Conservation (phyloP, 164 flowering plant species). For the Chimonanthus salicifolius region DNA sequence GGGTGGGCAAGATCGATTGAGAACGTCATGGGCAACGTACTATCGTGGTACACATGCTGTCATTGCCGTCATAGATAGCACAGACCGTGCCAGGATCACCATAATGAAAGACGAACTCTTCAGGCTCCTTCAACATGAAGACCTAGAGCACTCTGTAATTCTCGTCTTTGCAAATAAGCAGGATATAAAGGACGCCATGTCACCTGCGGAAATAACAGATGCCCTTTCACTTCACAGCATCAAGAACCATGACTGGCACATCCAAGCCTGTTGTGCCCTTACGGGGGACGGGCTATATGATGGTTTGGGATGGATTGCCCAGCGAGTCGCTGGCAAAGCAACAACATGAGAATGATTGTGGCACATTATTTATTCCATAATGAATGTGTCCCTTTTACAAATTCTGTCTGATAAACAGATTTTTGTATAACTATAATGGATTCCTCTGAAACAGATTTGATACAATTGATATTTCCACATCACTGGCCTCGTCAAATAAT, state of each 20-base stretch:
- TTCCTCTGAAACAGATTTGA: constrained; percentile 2
- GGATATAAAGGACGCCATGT: constrained; percentile 90
- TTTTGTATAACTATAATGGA: not conserved
- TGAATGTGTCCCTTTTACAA: constrained; percentile 4
- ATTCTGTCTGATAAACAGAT: no score
- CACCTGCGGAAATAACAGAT: constrained; percentile 90
- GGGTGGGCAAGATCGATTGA: constrained; percentile 89
- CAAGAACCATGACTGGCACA: constrained; percentile 95
- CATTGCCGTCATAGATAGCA: constrained; percentile 89
- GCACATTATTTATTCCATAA: constrained; percentile 10
- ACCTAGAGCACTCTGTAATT: constrained; percentile 63
- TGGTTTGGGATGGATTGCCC: constrained; percentile 16
- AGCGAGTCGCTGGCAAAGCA: constrained; percentile 68
- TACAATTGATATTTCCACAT: constrained; percentile 8
- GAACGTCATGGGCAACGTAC: constrained; percentile 97
- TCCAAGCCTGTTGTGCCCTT: constrained; percentile 86
- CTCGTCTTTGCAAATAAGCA: constrained; percentile 92
- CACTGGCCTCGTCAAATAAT: constrained; percentile 8
- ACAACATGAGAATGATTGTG: constrained; percentile 16
- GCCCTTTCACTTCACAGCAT: constrained; percentile 89
- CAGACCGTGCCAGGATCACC: constrained; percentile 78
- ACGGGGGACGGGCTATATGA: constrained; percentile 85
- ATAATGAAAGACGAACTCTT: constrained; percentile 92
- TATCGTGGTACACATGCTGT: constrained; percentile 92
- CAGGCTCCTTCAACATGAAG: constrained; percentile 77